phyloP scores from a whole-genome alignment of 2,329 filamentous ascomycete genomes.

The Alternaria longipes region DNA sequence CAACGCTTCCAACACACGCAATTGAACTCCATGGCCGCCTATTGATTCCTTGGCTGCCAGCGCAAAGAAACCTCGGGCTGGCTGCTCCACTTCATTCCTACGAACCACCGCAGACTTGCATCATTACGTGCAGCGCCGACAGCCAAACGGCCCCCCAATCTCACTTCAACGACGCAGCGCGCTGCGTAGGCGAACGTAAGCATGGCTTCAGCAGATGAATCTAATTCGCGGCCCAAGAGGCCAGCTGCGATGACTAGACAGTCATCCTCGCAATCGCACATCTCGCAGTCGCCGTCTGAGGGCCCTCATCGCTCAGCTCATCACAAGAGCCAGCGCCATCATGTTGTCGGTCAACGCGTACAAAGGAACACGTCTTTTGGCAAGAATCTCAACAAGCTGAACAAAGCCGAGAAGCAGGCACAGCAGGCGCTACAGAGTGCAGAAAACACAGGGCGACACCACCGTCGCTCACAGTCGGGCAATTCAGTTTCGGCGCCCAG shows the following conservation, averaged over 20 bases:
- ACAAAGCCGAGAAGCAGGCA: slow-evolving; percentile 41
- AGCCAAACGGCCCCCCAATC: slow-evolving; percentile 18
- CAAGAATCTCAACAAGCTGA: slow-evolving; percentile 55
- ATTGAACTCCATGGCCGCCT: slow-evolving; percentile 42
- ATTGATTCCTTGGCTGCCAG: slow-evolving; percentile 28
- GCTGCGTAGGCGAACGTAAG: slow-evolving; percentile 38
- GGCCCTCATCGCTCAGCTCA: slow-evolving; percentile 34
- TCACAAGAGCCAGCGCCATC: slow-evolving; percentile 50
- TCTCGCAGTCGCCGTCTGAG: slow-evolving; percentile 52
- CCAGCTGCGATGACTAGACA: slow-evolving; percentile 48
- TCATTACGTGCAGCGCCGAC: slow-evolving; percentile 22
- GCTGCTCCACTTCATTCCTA: slow-evolving; percentile 18
- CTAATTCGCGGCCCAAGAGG: slow-evolving; percentile 48
- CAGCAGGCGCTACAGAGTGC: slow-evolving; percentile 37
- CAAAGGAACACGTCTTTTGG: slow-evolving; percentile 52
- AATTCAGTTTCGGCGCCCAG: slow-evolving; percentile 46
- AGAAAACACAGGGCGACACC: slow-evolving; percentile 42
- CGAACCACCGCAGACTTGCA: slow-evolving; percentile 18
- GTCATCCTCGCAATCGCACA: slow-evolving; percentile 50
- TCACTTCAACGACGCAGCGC: slow-evolving; percentile 25
- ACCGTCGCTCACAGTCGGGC: slow-evolving; percentile 51
- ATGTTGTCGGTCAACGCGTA: slow-evolving; percentile 54
- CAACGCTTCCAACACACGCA: slow-evolving; percentile 30
- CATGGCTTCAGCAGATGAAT: slow-evolving; percentile 49
- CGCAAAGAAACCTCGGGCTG: slow-evolving; percentile 20